Conservation (phyloP, 108 stramenopile genomes). For the Phaeodactylum tricornutum region DNA sequence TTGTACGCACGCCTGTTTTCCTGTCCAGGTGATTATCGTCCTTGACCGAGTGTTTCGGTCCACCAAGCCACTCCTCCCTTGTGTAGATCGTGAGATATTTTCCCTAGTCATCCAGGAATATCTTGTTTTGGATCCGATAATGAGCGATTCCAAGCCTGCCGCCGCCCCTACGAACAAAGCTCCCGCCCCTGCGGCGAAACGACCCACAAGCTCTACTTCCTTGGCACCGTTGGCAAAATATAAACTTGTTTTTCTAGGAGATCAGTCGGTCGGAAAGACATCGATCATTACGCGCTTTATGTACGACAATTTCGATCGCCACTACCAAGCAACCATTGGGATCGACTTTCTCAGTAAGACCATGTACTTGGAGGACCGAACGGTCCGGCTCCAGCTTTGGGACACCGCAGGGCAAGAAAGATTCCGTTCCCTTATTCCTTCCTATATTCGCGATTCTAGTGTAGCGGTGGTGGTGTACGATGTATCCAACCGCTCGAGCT, state of each 20-base stretch:
- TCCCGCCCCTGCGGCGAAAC: conserved; percentile 7
- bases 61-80: too few relatives aligned
- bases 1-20: too few relatives aligned
- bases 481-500: conserved; percentile 93
- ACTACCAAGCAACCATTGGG: conserved; percentile 98
- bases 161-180: conserved; percentile 7
- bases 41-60: too few relatives aligned
- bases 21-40: too few relatives aligned
- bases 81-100: too few relatives aligned
- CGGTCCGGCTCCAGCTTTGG: conserved; percentile 98
- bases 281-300: conserved; percentile 98
- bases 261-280: conserved; percentile 99
- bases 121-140: too few relatives aligned
- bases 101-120: too few relatives aligned
- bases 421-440: conserved; percentile 91
- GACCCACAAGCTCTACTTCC: conserved; percentile 23
- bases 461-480: conserved; percentile 99
- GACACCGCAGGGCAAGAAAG: conserved; percentile 99
- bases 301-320: conserved; percentile 94
- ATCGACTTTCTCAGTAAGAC: conserved; percentile 99
- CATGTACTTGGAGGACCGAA: conserved; percentile 96
- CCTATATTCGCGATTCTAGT: conserved; percentile 97
- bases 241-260: conserved; percentile 98
- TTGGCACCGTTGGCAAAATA: conserved; percentile 92
- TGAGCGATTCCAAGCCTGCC: too few relatives aligned